These are phyloP conservation scores for Chlorella variabilis DNA, from an alignment of 163 green algal species.

Conservation along the genomic window DNA sequence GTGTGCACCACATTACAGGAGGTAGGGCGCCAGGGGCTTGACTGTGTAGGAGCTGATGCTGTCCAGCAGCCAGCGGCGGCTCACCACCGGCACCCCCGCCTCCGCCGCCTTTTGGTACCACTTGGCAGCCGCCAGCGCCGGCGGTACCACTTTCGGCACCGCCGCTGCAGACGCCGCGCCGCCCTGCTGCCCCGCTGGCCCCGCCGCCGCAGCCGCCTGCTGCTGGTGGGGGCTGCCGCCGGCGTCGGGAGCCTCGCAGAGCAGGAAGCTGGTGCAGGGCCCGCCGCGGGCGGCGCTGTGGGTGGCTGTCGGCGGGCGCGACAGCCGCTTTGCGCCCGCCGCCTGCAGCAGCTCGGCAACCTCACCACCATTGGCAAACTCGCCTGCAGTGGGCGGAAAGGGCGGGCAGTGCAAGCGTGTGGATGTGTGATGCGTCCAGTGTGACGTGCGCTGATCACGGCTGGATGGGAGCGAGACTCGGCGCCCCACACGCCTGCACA, in stretches of 20 bases:
- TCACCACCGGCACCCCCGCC: slow-evolving; percentile 33
- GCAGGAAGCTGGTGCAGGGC: slow-evolving; percentile 28
- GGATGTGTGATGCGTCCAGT: too few relatives aligned
- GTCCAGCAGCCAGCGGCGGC: slow-evolving; percentile 41
- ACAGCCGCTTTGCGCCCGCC: slow-evolving; percentile 29
- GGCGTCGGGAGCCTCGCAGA: not conserved
- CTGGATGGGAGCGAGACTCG: too few relatives aligned
- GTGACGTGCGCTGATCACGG: too few relatives aligned
- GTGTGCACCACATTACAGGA: slow-evolving; percentile 3
- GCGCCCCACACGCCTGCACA: too few relatives aligned
- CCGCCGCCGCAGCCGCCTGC: not conserved
- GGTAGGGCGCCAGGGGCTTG: slow-evolving; percentile 12
- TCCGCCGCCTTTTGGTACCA: slow-evolving; percentile 39
- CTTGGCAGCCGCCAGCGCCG: not conserved
- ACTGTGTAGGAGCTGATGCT: slow-evolving; percentile 19
- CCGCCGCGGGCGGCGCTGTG: not conserved
- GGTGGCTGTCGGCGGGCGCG: slow-evolving; percentile 12
- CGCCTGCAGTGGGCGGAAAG: slow-evolving; percentile 28
- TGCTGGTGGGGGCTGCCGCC: not conserved
- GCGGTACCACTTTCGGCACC: not conserved
- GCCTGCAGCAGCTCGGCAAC: slow-evolving; percentile 33
- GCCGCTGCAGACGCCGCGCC: not conserved
- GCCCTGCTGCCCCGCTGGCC: not conserved
- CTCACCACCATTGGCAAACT: slow-evolving; percentile 20
- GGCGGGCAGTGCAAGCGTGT: too few relatives aligned